phyloP scores from a whole-genome alignment of 306 rosid genomes.

The Glycine soja region DNA sequence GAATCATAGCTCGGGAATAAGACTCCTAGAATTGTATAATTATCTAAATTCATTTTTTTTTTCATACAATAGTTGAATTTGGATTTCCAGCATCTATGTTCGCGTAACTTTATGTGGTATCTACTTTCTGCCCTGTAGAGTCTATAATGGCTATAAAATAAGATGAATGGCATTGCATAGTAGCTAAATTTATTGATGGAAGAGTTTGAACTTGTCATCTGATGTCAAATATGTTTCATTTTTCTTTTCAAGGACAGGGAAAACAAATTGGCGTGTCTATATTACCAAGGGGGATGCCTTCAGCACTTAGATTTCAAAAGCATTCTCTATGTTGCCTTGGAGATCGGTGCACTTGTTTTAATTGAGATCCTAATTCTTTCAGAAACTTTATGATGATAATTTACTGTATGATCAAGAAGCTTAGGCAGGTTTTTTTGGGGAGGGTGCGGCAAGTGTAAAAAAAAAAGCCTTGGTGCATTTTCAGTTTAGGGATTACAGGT shows the following conservation, averaged over 20 bases:
- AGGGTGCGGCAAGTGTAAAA: no score
- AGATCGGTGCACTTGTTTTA: neutral
- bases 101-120: neutral
- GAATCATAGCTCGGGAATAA: neutral
- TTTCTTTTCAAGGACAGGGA: constrained; percentile 8
- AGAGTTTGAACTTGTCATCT: constrained; percentile 23
- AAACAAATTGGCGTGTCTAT: constrained; percentile 34
- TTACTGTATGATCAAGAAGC: constrained; percentile 20
- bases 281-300: constrained; percentile 15
- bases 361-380: constrained; percentile 2
- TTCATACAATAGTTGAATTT: constrained; percentile 11
- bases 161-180: constrained; percentile 6
- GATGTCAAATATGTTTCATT: constrained; percentile 6
- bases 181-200: constrained; percentile 18
- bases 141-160: constrained; percentile 3
- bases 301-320: neutral
- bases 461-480: constrained; percentile 13
- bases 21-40: neutral
- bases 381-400: constrained; percentile 16
- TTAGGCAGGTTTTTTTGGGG: neutral
- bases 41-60: constrained; percentile 22
- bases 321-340: constrained; percentile 12
- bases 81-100: constrained; percentile 10
- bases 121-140: neutral
- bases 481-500: constrained; percentile 9